Base-by-base conservation (phyloP, 257 asterid genomes). In the Solanum ossicruentum region DNA sequence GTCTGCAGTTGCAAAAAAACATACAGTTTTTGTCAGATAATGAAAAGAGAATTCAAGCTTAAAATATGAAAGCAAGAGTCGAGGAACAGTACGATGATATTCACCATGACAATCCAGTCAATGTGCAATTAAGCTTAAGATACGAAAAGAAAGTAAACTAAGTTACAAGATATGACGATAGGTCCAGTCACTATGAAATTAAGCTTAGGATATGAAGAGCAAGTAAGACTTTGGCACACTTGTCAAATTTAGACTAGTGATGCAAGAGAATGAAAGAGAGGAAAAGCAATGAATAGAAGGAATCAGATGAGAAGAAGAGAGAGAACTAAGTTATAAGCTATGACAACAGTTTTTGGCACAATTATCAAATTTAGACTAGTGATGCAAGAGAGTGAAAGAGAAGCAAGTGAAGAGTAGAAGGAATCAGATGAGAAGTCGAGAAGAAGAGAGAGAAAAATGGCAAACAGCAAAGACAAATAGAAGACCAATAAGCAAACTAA, bases 1-100 rank as follows among this genome's bases (percentile, higher is more conserved):
- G 99, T 93, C 99, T 95, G 93, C 91, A 90, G 41, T 86, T 83
- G 32, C 70, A 87, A 85, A 86, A 86, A 82, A 84, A 86, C 41
- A 45, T 82, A 84, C 78, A 84, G 28, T 32, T 65, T 23, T 26
- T 8, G 81, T 85, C 73, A 85, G 80, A 71, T 23, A 54, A 80
- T 21, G n/a, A 83, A 81, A 61, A 49, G 73, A 51, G 16, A 41
- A 60, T 26, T 49, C 82, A 49, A 12, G 45, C 60, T 49, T 26
- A 43, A 43, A 51, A 11, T 28, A 82, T 26, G 55, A 61, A 55
- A 63, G 9, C 47, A 61, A 80, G 10, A 70, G 10, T 41, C 79
- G 49, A 52, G 47, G 45, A 75, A 23, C 81, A 52, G 61, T 18
- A 78, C 13, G 12, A 56, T 26, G 39, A 52, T 26, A 52, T 55